Base-by-base conservation (phyloP, 2,329 filamentous ascomycete species). In the Fusarium lyarnte region DNA sequence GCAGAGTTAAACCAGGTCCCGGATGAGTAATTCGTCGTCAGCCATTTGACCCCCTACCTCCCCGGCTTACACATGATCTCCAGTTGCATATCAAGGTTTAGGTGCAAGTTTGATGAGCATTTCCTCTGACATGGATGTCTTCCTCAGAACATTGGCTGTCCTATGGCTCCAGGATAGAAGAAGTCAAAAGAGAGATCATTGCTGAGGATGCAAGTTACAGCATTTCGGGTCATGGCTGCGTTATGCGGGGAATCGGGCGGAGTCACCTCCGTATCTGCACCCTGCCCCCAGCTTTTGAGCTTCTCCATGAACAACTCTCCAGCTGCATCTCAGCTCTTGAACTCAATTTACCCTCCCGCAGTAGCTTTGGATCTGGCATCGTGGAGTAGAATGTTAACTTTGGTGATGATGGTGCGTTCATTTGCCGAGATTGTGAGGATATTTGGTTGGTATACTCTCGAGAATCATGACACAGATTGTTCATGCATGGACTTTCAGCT, bases 1-100 rank as follows among this genome's bases (percentile, higher is more conserved):
- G 52, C 66, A 68, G 53, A 73, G 73, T 70, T 72, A 74, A 76
- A 58, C 69, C 72, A 74, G 74, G 74, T 65, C 74, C 71, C 51
- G 49, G 41, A 54, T 52, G 62, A 66, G 64, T 42, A 51, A 63
- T 70, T 74, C 62, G 42, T 54, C 65, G 43, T 43, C 57, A 61
- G 67, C 64, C 67, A 63, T 63, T 53, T 53, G 33, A 35, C 47
- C 41, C 43, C 46, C 51, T 42, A 46, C 57, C 46, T 43, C 57
- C 46, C 43, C 55, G 52, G 29, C 51, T 38, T 38, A 53, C 54
- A 43, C 55, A 57, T 62, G 19, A n/a, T 57, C 39, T 63, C 49
- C 9, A 58, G 42, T n/a, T 53, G 25, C 23, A 19, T 33, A 29
- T 36, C 17, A 53, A 33, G 25, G n/a, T 58, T 25, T 19, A 27